Base-by-base conservation (phyloP, 2,329 filamentous ascomycete genomes). In the Paracamarosporium sp. region DNA sequence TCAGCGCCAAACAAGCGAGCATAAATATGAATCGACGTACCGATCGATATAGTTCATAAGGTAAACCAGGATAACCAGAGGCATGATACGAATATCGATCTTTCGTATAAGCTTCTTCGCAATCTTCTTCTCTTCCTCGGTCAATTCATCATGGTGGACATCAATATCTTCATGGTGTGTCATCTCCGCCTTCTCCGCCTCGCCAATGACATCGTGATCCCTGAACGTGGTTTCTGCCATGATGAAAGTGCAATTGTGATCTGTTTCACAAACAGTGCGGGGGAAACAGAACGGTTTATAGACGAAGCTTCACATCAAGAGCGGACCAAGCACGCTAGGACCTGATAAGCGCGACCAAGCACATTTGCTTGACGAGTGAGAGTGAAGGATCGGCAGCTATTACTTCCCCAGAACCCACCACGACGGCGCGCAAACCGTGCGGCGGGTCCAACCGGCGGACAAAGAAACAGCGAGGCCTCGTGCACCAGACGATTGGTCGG, bases 1-100 rank as follows among this genome's bases (percentile, higher is more conserved):
- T 59, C 30, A 59, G 57, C 44, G 25, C 17, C 9, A 33, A 13
- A 17, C 27, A 33, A 13, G 30, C 15, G 24, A 15, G 30, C 20
- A 13, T 6, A 15, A 13, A 28, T 30, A 28, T n/a, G 25, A 8
- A 12, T 9, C 12, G 24, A 53, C 43, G 11, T 53, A 63, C 60
- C 62, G 55, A 51, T 67, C 65, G 25, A 66, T 57, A 41, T 67
- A 67, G 36, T 67, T 67, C 55, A 59, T 60, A 9, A 65, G 60
- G 44, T 65, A 67, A 11, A 67, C 61, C 27, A 67, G 35, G 22
- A 65, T 67, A 1, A 67, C 56, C 41, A 67, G 15, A 2, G 64
- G 64, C 52, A 67, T 61, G 47, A 67, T 64, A 11, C 64, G 53
- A 24, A 57, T 38, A 33, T 67, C 64, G 44, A 67, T 63, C 53